phyloP scores from a whole-genome alignment of 225 moss, liverwort and hornwort species.

The Takakia lepidozioides region DNA sequence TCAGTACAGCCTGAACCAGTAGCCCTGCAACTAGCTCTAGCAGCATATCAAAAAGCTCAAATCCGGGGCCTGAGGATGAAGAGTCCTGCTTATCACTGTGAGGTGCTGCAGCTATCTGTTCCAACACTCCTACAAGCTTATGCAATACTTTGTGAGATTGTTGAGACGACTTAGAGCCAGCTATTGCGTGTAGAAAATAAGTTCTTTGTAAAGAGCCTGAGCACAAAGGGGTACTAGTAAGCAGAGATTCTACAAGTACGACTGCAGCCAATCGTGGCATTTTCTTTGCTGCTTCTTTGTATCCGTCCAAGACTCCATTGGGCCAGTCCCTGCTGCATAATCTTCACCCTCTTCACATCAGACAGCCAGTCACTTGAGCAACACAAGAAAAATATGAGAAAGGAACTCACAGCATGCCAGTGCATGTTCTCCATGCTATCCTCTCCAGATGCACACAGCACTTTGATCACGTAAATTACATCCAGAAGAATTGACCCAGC shows the following conservation, averaged over 20 bases:
- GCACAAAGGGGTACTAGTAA: slow-evolving; percentile 9
- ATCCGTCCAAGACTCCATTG: slow-evolving; percentile 16
- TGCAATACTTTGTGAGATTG: slow-evolving; percentile 14
- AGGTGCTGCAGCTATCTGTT: neutral
- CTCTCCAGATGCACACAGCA: too few species aligned
- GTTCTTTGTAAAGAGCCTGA: slow-evolving; percentile 8
- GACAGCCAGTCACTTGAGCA: too few species aligned
- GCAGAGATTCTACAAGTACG: slow-evolving; percentile 24
- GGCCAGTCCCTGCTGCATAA: slow-evolving; percentile 11
- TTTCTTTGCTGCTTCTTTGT: slow-evolving; percentile 19
- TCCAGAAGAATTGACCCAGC: too few species aligned
- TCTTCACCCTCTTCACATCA: too few species aligned
- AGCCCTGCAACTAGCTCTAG: slow-evolving; percentile 13
- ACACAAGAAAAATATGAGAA: too few species aligned
- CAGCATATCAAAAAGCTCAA: slow-evolving; percentile 12
- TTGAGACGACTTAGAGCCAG: slow-evolving; percentile 21
- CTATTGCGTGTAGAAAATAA: slow-evolving; percentile 19
- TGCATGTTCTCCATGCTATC: too few species aligned
- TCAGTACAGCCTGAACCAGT: slow-evolving; percentile 15
- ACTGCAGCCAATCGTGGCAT: slow-evolving; percentile 42
- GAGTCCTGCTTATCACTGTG: neutral
- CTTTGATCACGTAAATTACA: too few species aligned
- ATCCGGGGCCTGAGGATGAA: neutral
- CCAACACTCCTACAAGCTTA: slow-evolving; percentile 13
- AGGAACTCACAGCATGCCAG: too few species aligned